Conservation (phyloP, 1,139 yeast species). For the Sugiyamaella novakii region DNA sequence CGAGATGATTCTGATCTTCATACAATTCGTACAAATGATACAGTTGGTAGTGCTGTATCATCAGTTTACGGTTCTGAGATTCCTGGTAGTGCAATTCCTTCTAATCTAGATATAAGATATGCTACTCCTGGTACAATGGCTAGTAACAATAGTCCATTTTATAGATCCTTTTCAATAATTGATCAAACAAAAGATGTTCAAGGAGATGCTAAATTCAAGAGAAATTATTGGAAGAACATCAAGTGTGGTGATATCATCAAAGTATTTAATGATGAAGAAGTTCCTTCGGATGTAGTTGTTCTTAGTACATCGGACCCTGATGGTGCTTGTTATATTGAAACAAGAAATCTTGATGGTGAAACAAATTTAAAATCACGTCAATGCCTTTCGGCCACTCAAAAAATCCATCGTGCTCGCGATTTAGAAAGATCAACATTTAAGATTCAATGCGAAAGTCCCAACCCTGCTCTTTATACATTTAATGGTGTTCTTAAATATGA, state of each 20-base stretch:
- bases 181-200: conserved; percentile 38
- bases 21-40: conserved; percentile 9
- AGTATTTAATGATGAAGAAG: conserved; percentile 81
- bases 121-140: conserved; percentile 5
- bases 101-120: not conserved
- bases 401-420: conserved; percentile 67
- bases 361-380: conserved; percentile 83
- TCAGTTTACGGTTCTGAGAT: conserved; percentile 22
- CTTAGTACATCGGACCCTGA: conserved; percentile 83
- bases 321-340: conserved; percentile 90
- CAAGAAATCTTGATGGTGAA: conserved; percentile 95
- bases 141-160: not conserved
- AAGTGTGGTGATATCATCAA: conserved; percentile 87
- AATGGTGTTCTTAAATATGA: conserved; percentile 72
- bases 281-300: conserved; percentile 87
- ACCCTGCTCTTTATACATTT: conserved; percentile 74
- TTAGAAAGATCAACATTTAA: conserved; percentile 70
- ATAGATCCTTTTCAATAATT: conserved; percentile 32
- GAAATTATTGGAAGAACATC: conserved; percentile 82
- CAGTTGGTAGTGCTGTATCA: conserved; percentile 20
- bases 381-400: conserved; percentile 66
- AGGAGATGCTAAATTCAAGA: conserved; percentile 55
- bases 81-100: conserved; percentile 23
- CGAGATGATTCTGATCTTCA: conserved; percentile 2
- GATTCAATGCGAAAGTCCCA: conserved; percentile 92